Base-by-base conservation (phyloP, 176 grass and related monocot species). In the Dendrocalamus sinicus region DNA sequence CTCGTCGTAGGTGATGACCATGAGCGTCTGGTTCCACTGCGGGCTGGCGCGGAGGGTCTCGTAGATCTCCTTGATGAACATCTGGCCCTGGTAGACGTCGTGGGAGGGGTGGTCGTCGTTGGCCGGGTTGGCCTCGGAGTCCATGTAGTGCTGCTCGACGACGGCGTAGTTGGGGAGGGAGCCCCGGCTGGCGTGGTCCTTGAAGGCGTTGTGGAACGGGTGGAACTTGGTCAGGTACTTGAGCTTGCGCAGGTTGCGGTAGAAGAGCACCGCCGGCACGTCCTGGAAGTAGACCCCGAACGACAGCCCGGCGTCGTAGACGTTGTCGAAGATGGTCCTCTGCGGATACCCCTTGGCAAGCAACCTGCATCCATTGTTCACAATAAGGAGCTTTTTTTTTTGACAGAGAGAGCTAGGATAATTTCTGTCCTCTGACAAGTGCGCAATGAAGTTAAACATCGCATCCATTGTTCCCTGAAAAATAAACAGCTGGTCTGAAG, bases 261-360 rank as follows among this genome's bases (percentile, higher is more conserved):
- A 99, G 92, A 96, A 89, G 41, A 95, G 86, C 67, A 89, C 86
- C 6, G 96, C 91, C 0, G 96, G 96, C 7, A 92, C 84, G 70
- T 94, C 90, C 88, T 98, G 96, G 89, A 68, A 98, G 91, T 95
- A 98, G 68, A 98, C 84, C 23, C 96, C 93, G 70, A 99, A 96
- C 4, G 93, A 99, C 32, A 78, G 71, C 0, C 92, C 90, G 0
- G 93, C 94, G 60, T 92, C 96, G 53, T 98, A 37, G 8, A 98
- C 54, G 61, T 92, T 95, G 63, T 98, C 93, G 41, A 98, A 98
- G 80, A 98, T 95, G 0, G 96, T 98, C n/a, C 81, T 79, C 58
- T 98, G 96, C 3, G 96, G 91, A 32, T 90, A 95, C 0, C 96
- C 96, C 89, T 28, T 50, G 3, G 81, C 88, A 7, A 98, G 78